Evolutionary conservation across 306 rosid genomes (phyloP).

Genomic region (Trifolium dubium): DNA sequence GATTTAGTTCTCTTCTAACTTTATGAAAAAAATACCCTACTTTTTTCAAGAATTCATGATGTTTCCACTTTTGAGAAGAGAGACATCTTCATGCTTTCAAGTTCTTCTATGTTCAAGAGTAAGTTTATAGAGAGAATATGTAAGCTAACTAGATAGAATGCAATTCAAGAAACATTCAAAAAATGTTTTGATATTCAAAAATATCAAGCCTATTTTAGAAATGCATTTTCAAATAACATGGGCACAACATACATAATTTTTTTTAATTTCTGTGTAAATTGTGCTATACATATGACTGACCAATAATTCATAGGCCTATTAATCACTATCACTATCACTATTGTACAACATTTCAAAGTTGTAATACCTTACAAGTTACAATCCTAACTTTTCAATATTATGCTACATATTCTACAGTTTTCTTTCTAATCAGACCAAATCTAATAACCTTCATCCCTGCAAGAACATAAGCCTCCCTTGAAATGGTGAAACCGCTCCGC

Average conservation of each 20-base stretch:
- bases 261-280: background rate
- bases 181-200: too few species aligned
- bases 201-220: too few species aligned
- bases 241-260: background rate
- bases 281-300: constrained; percentile 27
- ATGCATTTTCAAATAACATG: background rate
- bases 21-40: too few species aligned
- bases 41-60: too few species aligned
- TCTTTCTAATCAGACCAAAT: constrained; percentile 39
- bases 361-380: constrained; percentile 29
- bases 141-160: too few species aligned
- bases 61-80: too few species aligned
- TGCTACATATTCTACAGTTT: constrained; percentile 37
- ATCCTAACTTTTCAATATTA: constrained; percentile 23
- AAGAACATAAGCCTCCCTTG: constrained; percentile 85
- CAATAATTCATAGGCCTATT: constrained; percentile 1
- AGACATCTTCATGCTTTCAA: too few species aligned
- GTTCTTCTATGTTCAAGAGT: too few species aligned
- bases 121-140: too few species aligned
- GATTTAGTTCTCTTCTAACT: too few species aligned
- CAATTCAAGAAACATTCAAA: too few species aligned
- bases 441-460: constrained; percentile 77
- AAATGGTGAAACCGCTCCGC: constrained; percentile 85
- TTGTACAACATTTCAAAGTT: constrained; percentile 24
- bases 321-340: constrained; percentile 24